Evolutionary conservation across 2,329 filamentous ascomycete genomes (phyloP), one percentile per base, ranked within the genome.

Genomic region (Fusarium subtropicale): DNA sequence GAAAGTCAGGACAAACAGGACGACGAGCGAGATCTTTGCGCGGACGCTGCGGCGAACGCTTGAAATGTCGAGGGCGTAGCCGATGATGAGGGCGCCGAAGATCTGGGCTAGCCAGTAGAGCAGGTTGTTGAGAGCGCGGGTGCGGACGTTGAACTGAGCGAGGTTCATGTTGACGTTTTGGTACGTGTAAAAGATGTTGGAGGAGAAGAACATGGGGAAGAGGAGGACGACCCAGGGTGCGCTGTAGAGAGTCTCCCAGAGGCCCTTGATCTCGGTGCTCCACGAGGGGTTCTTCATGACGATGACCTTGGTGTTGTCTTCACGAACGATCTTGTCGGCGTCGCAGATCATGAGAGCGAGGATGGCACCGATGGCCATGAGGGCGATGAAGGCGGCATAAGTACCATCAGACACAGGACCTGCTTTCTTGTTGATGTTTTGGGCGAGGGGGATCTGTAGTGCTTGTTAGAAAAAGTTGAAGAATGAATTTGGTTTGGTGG

Each of bases 381-480:
- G 80, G 33, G 79, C 75, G 69, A 85, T 77, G 22, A 85, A 77
- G 22, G 84, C 83, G 36, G 85, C 82, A 66, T 86, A 86, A 9
- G 84, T 87, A 20, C 78, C 80, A 69, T 85, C 77, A 4, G 81
- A 81, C 4, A 86, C 84, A 1, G 83, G 84, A 30, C 81, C 76
- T 9, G 73, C 68, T 26, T 80, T 85, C 62, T 82, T 85, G 81
- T 92, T 79, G 75, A 92, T 86, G 80, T 92, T 92, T 79, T 92
- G 86, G 67, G 86, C 91, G 7, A 93, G 86, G n/a, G 91, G 90
- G 65, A 93, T 92, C 78, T 80, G 38, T 13, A 10, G 20, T 11
- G 22, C 45, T 50, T 68, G 55, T 71, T 47, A 48, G 47, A 31
- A 34, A 30, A 9, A 24, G 7, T 26, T 16, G 20, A 18, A 52